Conservation (phyloP, 176 grass and related monocot species). For the Avena insularis region DNA sequence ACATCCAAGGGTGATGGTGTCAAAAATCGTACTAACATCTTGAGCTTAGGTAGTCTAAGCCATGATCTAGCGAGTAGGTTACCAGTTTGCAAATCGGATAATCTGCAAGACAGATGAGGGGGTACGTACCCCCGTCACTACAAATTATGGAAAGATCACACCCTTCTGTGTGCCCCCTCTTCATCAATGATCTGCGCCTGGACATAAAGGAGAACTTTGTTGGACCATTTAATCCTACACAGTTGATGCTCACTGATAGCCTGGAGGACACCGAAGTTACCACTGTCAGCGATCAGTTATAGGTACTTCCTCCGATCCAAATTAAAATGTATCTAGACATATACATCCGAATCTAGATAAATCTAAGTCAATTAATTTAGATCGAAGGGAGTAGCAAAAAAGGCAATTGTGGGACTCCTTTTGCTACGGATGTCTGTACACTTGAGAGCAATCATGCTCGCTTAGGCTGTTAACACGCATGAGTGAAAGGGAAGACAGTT, state of each 20-base stretch:
- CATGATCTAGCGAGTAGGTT: too few species aligned
- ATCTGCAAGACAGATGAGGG: too few species aligned
- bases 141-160: too few species aligned
- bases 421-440: conserved; percentile 21
- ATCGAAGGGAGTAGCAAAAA: conserved; percentile 6
- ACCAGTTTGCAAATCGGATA: too few species aligned
- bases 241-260: conserved; percentile 39
- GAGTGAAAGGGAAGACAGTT: conserved; percentile 17
- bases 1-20: not conserved
- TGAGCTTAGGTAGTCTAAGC: too few species aligned
- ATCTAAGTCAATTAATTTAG: too few species aligned
- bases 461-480: conserved; percentile 13
- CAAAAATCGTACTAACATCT: too few species aligned
- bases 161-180: too few species aligned
- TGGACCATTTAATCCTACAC: conserved; percentile 8
- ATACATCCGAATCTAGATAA: too few species aligned
- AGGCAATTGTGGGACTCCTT: conserved; percentile 20
- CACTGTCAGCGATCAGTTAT: conserved; percentile 27
- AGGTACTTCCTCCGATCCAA: not conserved
- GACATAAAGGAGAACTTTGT: conserved; percentile 23
- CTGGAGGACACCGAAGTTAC: conserved; percentile 42
- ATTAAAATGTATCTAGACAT: too few species aligned
- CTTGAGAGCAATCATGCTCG: not conserved
- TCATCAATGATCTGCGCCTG: not conserved
- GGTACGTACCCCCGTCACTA: too few species aligned